phyloP scores from a whole-genome alignment of 371 early-diverging fungal genomes.

The Fennellomyces sp. region DNA sequence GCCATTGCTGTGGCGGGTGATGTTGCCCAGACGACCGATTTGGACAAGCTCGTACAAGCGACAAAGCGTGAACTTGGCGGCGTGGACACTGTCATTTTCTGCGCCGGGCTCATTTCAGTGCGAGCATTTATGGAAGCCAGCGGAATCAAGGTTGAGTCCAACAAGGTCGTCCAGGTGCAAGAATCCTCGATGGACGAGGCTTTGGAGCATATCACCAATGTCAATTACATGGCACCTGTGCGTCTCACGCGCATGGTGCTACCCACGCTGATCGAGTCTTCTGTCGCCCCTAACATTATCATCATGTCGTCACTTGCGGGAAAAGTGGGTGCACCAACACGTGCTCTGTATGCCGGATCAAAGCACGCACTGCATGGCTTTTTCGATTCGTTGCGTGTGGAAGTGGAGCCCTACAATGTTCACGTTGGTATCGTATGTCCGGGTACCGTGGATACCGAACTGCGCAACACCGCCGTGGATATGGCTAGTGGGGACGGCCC shows the following conservation, averaged over 20 bases:
- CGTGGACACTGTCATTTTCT: conserved; percentile 69
- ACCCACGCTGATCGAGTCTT: conserved; percentile 53
- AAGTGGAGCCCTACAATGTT: conserved; percentile 59
- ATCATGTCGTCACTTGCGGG: conserved; percentile 86
- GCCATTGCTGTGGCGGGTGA: conserved; percentile 31
- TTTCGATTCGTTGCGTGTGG: conserved; percentile 84
- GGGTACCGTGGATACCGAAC: conserved; percentile 78
- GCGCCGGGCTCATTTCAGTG: conserved; percentile 74
- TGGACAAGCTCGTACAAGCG: conserved; percentile 20
- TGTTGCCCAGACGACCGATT: conserved; percentile 33
- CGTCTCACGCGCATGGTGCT: conserved; percentile 61
- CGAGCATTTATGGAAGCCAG: conserved; percentile 56
- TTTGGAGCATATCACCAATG: conserved; percentile 48
- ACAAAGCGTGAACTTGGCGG: conserved; percentile 33
- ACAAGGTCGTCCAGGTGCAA: background rate
- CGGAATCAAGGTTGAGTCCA: conserved; percentile 27
- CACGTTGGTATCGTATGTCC: conserved; percentile 75
- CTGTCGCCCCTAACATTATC: conserved; percentile 61
- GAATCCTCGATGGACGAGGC: conserved; percentile 21
- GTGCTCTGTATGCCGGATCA: conserved; percentile 79
- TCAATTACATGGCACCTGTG: conserved; percentile 74
- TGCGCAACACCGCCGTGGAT: conserved; percentile 76
- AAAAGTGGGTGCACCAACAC: conserved; percentile 79
- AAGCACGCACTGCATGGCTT: conserved; percentile 88
- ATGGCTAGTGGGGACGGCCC: conserved; percentile 8